Base-by-base conservation (phyloP, 2,329 filamentous ascomycete species). In the Colletotrichum graminicola region DNA sequence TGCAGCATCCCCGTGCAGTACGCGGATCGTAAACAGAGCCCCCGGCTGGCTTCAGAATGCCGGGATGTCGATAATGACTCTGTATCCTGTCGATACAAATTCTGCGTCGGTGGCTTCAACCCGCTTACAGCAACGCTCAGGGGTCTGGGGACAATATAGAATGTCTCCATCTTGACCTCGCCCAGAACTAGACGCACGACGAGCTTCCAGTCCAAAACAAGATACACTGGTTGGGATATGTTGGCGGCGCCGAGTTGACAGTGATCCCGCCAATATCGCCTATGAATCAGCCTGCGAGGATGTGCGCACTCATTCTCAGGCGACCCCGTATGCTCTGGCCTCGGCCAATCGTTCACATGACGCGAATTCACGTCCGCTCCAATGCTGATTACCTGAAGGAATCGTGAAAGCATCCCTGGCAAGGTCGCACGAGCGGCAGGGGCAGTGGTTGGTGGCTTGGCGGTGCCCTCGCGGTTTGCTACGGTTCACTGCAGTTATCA, bases 1-100 rank as follows among this genome's bases (percentile, higher is more conserved):
- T 23, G 51, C 32, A 45, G 18, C 66, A 36, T 47, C n/a, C 55
- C 60, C 12, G 47, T 23, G 60, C 62, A 39, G 18, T 52, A 45
- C 26, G 55, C 39, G 21, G 29, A 55, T 29, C 36, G 54, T 66
- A 59, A 45, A 8, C 21, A 52, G 52, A 65, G 26, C 41, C 11
- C 23, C 18, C 47, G 10, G 21, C 32, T 11, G 2, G 12, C 10
- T 60, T 23, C 26, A 16, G n/a, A 29, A n/a, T 8, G 11, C 16
- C 26, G 26, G 23, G 26, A 14, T 26, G 26, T 18, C 57, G 26
- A 60, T 32, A 32, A 23, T 34, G 41, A 11, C 12, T 14, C 16
- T 1, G 26, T 47, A 41, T 41, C 12, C 36, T 3, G 36, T 16
- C 18, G 51, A 36, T 57, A 14, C n/a, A 41, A 29, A 23, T 18